Conservation (phyloP, 176 grass and related monocot genomes). For the Zoysia pacifica region DNA sequence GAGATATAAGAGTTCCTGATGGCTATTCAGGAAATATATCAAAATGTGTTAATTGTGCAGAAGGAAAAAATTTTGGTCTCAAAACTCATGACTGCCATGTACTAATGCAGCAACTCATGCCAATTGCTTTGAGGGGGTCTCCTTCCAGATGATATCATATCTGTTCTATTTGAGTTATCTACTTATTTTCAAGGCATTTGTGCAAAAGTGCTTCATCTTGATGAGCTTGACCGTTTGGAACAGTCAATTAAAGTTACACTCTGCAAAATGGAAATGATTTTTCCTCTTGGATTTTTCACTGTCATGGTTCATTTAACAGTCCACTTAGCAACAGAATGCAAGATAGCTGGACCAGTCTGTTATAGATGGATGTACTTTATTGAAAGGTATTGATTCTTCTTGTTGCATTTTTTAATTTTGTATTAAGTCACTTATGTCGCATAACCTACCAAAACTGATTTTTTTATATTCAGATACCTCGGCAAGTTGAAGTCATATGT, state of each 20-base stretch:
- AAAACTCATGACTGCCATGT: constrained; percentile 27
- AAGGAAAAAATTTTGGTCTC: neutral
- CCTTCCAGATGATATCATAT: neutral
- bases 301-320: constrained; percentile 8
- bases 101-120: neutral
- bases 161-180: neutral
- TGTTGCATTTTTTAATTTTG: neutral
- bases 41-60: neutral
- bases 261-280: constrained; percentile 16
- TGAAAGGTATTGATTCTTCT: neutral
- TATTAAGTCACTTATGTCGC: neutral
- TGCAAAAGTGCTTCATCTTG: neutral
- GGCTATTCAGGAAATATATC: constrained; percentile 19
- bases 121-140: constrained; percentile 2
- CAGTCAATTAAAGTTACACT: constrained; percentile 13
- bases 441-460: neutral
- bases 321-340: neutral
- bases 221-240: neutral
- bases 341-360: constrained; percentile 7
- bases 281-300: constrained; percentile 15
- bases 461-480: neutral
- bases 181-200: constrained; percentile 10
- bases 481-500: constrained; percentile 31
- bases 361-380: constrained; percentile 34
- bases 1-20: neutral